phyloP scores from a whole-genome alignment of 2,329 filamentous ascomycete species.

The Fusarium falciforme region DNA sequence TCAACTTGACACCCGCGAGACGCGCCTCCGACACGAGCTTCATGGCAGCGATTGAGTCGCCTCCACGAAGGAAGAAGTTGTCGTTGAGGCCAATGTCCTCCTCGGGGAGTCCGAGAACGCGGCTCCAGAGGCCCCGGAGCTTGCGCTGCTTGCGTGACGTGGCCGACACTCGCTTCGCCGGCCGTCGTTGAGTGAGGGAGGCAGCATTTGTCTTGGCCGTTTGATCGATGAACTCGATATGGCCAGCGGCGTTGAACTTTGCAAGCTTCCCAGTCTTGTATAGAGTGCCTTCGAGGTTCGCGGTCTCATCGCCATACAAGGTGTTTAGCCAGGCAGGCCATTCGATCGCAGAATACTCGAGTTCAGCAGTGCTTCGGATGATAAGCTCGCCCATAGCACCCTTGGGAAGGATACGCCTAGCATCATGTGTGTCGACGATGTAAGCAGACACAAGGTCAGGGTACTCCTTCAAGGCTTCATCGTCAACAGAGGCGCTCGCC shows the following conservation, averaged over 20 bases:
- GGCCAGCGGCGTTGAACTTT: neutral
- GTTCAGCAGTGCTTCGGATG: constrained; percentile 47
- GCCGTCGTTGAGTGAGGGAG: neutral
- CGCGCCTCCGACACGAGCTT: neutral
- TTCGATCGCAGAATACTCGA: constrained; percentile 41
- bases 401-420: constrained; percentile 50
- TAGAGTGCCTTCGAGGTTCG: neutral
- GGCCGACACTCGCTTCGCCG: neutral
- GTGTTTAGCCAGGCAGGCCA: constrained; percentile 45
- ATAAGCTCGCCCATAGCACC: constrained; percentile 59
- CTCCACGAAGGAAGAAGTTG: neutral
- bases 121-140: neutral
- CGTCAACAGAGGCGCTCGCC: constrained; percentile 20
- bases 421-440: constrained; percentile 53
- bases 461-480: constrained; percentile 38
- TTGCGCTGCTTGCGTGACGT: neutral
- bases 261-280: neutral
- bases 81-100: neutral
- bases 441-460: constrained; percentile 48
- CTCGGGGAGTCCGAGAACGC: neutral
- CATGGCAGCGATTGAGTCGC: neutral
- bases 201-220: neutral
- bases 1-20: neutral
- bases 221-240: neutral
- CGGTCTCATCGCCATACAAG: constrained; percentile 16